A percentile compares a stretch with the other conserved stretches of the same genome.
These are phyloP conservation scores for Colletotrichum sp. DNA, from an alignment of 2,329 filamentous ascomycete genomes.

Conservation along the genomic window DNA sequence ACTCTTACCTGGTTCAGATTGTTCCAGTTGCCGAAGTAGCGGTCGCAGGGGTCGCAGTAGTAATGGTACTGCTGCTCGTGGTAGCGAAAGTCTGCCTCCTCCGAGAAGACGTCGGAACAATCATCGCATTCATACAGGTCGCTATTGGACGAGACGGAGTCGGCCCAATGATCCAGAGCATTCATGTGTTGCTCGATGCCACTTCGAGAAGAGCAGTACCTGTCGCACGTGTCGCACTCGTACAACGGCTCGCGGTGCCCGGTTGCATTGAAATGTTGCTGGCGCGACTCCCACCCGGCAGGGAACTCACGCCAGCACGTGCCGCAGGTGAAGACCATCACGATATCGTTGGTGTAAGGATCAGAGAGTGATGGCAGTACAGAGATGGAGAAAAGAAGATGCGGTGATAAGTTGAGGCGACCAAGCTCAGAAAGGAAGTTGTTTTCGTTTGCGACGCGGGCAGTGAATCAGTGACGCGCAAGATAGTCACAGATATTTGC, in stretches of 20 bases:
- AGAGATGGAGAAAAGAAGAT: background rate
- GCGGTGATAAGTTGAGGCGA: background rate
- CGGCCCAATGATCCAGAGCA: slow-evolving; percentile 26
- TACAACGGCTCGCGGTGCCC: background rate
- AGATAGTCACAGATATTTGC: background rate
- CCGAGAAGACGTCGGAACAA: slow-evolving; percentile 29
- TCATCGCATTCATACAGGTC: slow-evolving; percentile 32
- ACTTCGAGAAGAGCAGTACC: slow-evolving; percentile 22
- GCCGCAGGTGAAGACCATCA: slow-evolving; percentile 15
- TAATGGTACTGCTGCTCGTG: background rate
- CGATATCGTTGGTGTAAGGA: background rate
- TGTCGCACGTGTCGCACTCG: slow-evolving; percentile 32
- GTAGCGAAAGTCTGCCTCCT: slow-evolving; percentile 20
- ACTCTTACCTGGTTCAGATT: background rate
- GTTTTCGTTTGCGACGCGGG: background rate
- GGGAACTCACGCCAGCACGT: slow-evolving; percentile 17
- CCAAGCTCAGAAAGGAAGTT: background rate
- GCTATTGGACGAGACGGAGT: background rate
- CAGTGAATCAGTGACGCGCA: background rate
- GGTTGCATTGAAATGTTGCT: slow-evolving; percentile 16
- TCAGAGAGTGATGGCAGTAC: background rate
- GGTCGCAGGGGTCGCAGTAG: slow-evolving; percentile 1
- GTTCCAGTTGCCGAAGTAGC: background rate
- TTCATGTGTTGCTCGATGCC: slow-evolving; percentile 32
- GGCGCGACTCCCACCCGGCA: slow-evolving; percentile 12